Evolutionary conservation across 2,329 filamentous ascomycete genomes (phyloP), one percentile per base, ranked within the genome.

Genomic region (Anthostomella pinea): DNA sequence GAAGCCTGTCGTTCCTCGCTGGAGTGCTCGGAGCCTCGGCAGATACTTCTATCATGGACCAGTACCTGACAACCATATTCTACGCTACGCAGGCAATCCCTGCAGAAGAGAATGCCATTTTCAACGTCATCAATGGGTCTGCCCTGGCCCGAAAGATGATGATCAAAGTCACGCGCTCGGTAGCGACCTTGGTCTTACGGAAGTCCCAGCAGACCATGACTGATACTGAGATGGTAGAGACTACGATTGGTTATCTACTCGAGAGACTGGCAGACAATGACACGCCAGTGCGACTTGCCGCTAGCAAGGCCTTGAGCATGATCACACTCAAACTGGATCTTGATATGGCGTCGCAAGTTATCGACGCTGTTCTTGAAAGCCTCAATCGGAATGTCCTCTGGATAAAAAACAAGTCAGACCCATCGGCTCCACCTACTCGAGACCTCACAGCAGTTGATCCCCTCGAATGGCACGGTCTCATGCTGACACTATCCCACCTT

Each of bases 301-400:
- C 91, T 14, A 95, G 89, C 60, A 98, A 98, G 65, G 86, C 89
- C 4, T 75, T 97, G 28, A 95, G 89, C 61, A 76, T 95, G 35
- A 81, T 97, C 48, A 84, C 90, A 0, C 68, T 94, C 33, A 90
- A 85, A 48, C 66, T 98, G 6, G 80, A 89, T 28, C 64, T 77
- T 0, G 83, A 84, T 15, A 89, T 96, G 83, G 88, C 87, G 1
- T 75, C 78, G 1, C 85, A 97, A 55, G 84, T 98, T 8, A 82
- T 96, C 9, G 86, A 95, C 41, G 89, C 87, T 1, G 83, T 97
- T 8, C 73, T 95, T 19, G 85, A 84, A 63, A 87, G 61, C 48
- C 80, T 72, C 61, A 72, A 72, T 36, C 65, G 68, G 8, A 81
- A 80, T 37, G 70, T 81, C 4, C 60, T 81, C n/a, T 73, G 68